Evolutionary conservation across 164 flowering plant genomes (phyloP).

Genomic region (Umbilicus rupestris): DNA sequence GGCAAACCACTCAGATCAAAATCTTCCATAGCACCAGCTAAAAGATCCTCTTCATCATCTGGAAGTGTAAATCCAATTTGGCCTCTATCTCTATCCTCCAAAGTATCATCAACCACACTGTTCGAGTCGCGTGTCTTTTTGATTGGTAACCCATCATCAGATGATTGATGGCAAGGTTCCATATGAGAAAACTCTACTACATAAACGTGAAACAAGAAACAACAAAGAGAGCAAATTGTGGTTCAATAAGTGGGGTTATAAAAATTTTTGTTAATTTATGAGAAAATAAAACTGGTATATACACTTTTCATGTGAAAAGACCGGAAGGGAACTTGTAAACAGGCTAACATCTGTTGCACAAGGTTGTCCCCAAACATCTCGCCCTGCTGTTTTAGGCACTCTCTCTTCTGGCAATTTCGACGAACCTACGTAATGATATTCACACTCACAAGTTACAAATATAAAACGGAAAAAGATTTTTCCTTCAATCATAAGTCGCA

Average conservation of each 20-base stretch:
- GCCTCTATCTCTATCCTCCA: conserved; percentile 36
- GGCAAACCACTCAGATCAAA: conserved; percentile 73
- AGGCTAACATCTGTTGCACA: conserved; percentile 57
- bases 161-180: conserved; percentile 25
- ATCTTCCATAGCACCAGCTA: conserved; percentile 82
- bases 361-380: conserved; percentile 46
- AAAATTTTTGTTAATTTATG: neutral
- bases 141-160: conserved; percentile 39
- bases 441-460: neutral
- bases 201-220: conserved; percentile 10
- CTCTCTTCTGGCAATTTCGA: conserved; percentile 19
- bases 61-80: conserved; percentile 70
- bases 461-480: neutral
- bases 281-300: conserved; percentile 15
- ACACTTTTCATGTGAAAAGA: conserved; percentile 77
- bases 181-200: conserved; percentile 51
- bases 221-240: conserved; percentile 2
- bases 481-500: neutral
- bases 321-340: conserved; percentile 93
- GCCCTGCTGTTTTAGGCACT: conserved; percentile 27
- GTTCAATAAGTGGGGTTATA: neutral
- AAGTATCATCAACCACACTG: conserved; percentile 29
- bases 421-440: conserved; percentile 29
- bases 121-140: conserved; percentile 29
- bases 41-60: conserved; percentile 87